Base-by-base conservation (phyloP, 1,139 yeast genomes). In the Komagataea norvegica region DNA sequence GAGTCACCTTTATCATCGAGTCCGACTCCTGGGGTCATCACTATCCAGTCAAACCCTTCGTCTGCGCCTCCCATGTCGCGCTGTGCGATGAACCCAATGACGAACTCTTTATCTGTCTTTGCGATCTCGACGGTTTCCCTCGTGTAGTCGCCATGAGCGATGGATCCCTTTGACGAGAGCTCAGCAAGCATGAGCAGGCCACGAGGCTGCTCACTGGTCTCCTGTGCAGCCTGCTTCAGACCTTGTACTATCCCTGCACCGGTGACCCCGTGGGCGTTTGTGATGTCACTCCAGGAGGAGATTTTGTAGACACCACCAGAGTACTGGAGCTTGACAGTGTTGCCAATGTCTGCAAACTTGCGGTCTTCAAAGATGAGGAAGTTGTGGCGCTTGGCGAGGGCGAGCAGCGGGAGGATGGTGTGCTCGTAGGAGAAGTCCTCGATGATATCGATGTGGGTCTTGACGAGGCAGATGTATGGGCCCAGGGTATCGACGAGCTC, bases 271-370 rank as follows among this genome's bases (percentile, higher is more conserved):
- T 93, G 99, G 1, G 97, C 98, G 60, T 93, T 93, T 35, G 97
- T 89, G 45, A 93, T 86, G 56, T 93, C 96, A 0, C 98, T 78
- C 98, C 98, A 93, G 53, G 78, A 67, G 9, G 95, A 93, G 46
- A 91, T 91, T 57, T 76, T 77, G 67, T 77, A 88, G 4, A 87
- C 81, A 33, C 99, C 99, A 30, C 94, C 86, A 29, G 82, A 68
- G 62, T 91, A 93, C 63, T 93, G 99, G 29, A 86, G 74, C 64
- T 89, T 89, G 36, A 91, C 98, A 1, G 98, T 93, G 55, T 88
- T 87, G n/a, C 99, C 99, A 54, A 93, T 93, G 61, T 93, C 99
- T 21, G 98, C 98, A 63, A 93, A 93, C 66, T 93, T 93, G 49
- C 99, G 76, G 64, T 89, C 98, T 64, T 89, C 98, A 57, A 89